Evolutionary conservation across 352 stramenopile genomes (phyloP).

Genomic region (Globisporangium cederbergense): DNA sequence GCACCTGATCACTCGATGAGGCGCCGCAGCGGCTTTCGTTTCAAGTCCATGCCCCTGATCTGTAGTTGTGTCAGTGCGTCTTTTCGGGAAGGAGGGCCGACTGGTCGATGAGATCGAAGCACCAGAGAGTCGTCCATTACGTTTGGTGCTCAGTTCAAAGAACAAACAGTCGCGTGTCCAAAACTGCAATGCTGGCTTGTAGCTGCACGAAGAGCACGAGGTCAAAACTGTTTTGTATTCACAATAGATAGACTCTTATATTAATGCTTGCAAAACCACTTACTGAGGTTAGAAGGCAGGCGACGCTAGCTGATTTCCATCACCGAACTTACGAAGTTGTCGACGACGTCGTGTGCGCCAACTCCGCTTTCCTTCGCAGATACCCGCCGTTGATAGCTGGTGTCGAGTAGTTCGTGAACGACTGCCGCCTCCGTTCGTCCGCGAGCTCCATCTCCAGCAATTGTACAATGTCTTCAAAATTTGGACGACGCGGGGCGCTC

Average conservation of each 20-base stretch:
- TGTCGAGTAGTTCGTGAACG: constrained; percentile 5
- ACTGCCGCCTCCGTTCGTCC: constrained; percentile 40
- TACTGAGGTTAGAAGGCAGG: background rate
- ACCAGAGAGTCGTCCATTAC: constrained; percentile 1
- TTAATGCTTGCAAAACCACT: constrained; percentile 1
- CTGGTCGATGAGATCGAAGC: background rate
- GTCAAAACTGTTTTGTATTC: constrained; percentile 10
- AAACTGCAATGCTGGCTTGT: background rate
- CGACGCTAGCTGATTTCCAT: background rate
- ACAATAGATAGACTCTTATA: constrained; percentile 17
- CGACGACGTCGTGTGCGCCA: constrained; percentile 8
- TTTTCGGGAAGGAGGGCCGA: background rate
- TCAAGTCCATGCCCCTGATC: background rate
- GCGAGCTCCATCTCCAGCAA: constrained; percentile 68
- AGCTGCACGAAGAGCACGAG: background rate
- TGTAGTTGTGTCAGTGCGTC: background rate
- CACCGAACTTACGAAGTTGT: background rate
- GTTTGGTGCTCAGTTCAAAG: background rate
- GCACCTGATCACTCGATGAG: background rate
- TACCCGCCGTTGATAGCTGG: constrained; percentile 1
- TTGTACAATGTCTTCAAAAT: constrained; percentile 78
- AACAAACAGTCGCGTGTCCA: background rate
- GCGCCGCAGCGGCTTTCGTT: constrained; percentile 4
- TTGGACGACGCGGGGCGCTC: constrained; percentile 58
- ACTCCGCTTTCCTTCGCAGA: constrained; percentile 10